Conservation (phyloP, 768 basidiomycete genomes). For the Udeniomyces megalosporus region DNA sequence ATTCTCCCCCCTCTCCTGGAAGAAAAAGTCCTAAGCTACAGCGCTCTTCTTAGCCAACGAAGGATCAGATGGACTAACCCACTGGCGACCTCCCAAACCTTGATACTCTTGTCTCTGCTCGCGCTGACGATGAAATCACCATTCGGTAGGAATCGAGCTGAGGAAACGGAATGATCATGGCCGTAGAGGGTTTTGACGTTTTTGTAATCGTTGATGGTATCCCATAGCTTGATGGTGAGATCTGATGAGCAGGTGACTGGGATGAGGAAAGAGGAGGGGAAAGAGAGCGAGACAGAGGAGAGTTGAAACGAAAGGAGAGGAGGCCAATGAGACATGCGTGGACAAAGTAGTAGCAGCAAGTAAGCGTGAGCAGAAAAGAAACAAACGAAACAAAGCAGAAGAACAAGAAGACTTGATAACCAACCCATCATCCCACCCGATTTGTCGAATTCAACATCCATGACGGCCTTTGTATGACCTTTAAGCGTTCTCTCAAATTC, state of each 20-base stretch:
- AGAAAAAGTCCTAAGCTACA: no score
- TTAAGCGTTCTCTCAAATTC: constrained; percentile 83
- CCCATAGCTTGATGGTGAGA: constrained; percentile 84
- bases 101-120: constrained; percentile 70
- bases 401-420: constrained; percentile 8
- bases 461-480: constrained; percentile 76
- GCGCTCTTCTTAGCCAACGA: not conserved
- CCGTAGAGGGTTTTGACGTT: constrained; percentile 72
- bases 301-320: not conserved
- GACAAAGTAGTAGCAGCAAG: not conserved
- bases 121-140: constrained; percentile 72
- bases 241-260: constrained; percentile 64
- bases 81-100: constrained; percentile 71
- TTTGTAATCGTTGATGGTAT: constrained; percentile 75
- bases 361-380: not conserved
- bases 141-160: constrained; percentile 66
- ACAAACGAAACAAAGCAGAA: not conserved
- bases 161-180: constrained; percentile 81
- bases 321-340: not conserved
- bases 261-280: no score
- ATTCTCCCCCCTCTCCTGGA: not conserved
- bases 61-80: constrained; percentile 46
- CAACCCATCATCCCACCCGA: constrained; percentile 68
- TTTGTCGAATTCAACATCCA: constrained; percentile 74
- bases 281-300: no score